Conservation (phyloP, 2,329 filamentous ascomycete species). For the Aspergillus novoparasiticus region DNA sequence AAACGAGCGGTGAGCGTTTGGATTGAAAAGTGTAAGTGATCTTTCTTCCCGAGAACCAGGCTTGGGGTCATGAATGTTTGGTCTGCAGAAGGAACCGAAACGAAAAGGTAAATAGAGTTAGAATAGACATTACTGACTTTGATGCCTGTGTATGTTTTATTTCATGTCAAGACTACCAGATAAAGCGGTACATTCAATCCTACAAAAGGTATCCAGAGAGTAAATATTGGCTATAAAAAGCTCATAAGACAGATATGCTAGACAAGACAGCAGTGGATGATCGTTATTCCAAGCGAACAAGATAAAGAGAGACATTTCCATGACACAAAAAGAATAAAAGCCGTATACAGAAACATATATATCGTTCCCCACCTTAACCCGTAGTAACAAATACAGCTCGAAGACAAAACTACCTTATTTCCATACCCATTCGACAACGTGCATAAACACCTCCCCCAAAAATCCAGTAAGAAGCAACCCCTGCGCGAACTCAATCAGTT, state of each 20-base stretch:
- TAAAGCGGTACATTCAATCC: too few species aligned
- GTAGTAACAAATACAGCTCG: neutral
- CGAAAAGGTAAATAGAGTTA: neutral
- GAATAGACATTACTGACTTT: neutral
- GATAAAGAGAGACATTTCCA: neutral
- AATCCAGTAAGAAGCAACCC: conserved; percentile 29
- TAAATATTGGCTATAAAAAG: neutral
- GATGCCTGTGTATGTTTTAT: neutral
- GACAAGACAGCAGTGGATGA: neutral
- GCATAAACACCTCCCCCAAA: conserved; percentile 33
- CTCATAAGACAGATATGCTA: neutral
- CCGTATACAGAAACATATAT: neutral
- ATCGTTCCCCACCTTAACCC: neutral
- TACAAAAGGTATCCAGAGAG: neutral
- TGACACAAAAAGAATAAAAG: neutral
- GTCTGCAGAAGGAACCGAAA: neutral
- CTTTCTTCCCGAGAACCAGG: neutral
- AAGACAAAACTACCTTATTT: conserved; percentile 6
- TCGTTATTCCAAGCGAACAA: neutral
- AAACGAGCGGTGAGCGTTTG: neutral
- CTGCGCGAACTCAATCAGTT: conserved; percentile 35
- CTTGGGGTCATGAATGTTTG: neutral
- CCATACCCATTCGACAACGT: conserved; percentile 36
- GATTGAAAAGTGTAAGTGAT: neutral
- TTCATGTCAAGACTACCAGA: neutral